Evolutionary conservation across 2,329 filamentous ascomycete genomes (phyloP), one percentile per base, ranked within the genome.

Genomic region (Cladophialophora psammophila): DNA sequence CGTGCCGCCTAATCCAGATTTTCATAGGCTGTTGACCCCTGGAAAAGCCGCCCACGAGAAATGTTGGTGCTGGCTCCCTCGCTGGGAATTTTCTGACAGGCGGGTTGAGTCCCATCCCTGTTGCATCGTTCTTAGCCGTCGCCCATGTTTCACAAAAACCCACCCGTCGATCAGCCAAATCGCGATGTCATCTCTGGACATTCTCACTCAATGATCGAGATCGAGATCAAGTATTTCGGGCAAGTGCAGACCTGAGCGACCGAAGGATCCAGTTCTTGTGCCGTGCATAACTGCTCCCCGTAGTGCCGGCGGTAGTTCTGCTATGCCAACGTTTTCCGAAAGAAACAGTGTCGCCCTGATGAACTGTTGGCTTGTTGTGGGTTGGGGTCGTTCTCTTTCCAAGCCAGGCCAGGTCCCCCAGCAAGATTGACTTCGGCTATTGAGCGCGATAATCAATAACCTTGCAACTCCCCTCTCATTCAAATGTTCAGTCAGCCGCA

Each of bases 111-210:
- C 12, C 32, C 52, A 35, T 54, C 26, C 52, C 20, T 54, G 32
- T 34, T 50, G 42, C 42, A 60, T 60, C 42, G 53, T 32, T n/a
- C 10, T 50, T 50, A 35, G 31, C 13, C 9, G 53, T 36, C 38
- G 36, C 36, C 58, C 42, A 36, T 60, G 31, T 60, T 48, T 60
- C 58, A 60, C 18, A 53, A 26, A 26, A 50, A 53, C 45, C 5
- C 45, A 20, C 15, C 26, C n/a, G 32, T 40, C 35, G 32, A 38
- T 50, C 45, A 5, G 45, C 20, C 8, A 26, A 50, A 50, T 18
- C 9, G 18, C 45, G 40, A 31, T 31, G 45, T 13, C 10, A 6
- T 40, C 13, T 40, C 36, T 9, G 2, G 4, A 13, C 2, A n/a
- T 18, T n/a, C 40, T 18, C 15, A 18, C 50, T 42, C 12, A 26